A percentile compares a stretch with the other conserved stretches of the same genome.
Evolutionary conservation across 1,284 basidiomycete species (phyloP).

Genomic region (Tausonia pullulans): DNA sequence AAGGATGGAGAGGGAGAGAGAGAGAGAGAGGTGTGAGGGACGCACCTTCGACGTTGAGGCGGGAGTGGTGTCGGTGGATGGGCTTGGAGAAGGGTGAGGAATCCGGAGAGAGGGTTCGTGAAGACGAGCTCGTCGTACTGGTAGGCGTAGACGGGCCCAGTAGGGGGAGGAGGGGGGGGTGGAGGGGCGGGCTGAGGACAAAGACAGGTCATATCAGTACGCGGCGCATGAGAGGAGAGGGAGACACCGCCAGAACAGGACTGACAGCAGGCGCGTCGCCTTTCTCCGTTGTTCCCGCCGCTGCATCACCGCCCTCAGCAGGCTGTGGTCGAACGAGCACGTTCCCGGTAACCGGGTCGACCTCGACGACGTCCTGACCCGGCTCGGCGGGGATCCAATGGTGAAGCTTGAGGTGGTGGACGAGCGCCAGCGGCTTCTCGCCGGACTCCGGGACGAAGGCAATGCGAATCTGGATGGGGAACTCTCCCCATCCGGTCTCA

Average conservation of each 20-base stretch:
- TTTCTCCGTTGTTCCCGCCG: not conserved
- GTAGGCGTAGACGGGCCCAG: slow-evolving; percentile 77
- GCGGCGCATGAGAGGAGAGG: not conserved
- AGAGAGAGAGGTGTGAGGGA: slow-evolving; percentile 31
- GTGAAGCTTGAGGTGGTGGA: slow-evolving; percentile 92
- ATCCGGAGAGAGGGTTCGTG: slow-evolving; percentile 79
- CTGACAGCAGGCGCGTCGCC: not conserved
- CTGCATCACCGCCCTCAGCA: not conserved
- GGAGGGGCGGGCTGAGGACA: not conserved
- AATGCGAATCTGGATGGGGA: slow-evolving; percentile 88
- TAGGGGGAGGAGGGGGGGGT: slow-evolving; percentile 18
- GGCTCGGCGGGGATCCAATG: slow-evolving; percentile 50
- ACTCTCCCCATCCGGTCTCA: slow-evolving; percentile 99
- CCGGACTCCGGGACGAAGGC: slow-evolving; percentile 83
- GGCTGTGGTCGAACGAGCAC: not conserved
- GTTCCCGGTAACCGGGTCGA: not conserved
- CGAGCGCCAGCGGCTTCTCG: slow-evolving; percentile 77
- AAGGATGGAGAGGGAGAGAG: slow-evolving; percentile 20
- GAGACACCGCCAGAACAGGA: not conserved
- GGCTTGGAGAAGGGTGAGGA: slow-evolving; percentile 68
- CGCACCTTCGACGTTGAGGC: slow-evolving; percentile 41
- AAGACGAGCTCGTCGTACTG: slow-evolving; percentile 99
- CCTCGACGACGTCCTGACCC: not conserved
- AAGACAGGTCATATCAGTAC: not conserved
- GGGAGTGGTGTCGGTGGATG: slow-evolving; percentile 77